Evolutionary conservation across 2,329 filamentous ascomycete species (phyloP).

Genomic region (Plectosphaerella plurivora): DNA sequence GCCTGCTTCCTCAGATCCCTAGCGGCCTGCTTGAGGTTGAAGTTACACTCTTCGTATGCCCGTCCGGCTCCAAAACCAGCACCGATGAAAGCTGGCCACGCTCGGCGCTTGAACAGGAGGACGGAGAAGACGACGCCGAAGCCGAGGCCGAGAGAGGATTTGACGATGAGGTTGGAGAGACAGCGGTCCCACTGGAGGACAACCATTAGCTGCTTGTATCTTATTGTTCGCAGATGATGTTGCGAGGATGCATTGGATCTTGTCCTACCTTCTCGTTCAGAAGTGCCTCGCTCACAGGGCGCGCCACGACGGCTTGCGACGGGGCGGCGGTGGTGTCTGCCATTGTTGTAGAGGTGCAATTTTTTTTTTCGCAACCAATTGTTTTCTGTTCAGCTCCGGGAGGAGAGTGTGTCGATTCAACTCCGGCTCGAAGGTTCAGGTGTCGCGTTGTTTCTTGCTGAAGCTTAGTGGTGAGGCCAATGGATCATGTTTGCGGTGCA

Average conservation of each 20-base stretch:
- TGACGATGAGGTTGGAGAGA: slow-evolving; percentile 94
- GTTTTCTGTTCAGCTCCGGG: background rate
- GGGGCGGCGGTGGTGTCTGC: slow-evolving; percentile 49
- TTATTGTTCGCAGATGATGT: slow-evolving; percentile 1
- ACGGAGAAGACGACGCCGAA: slow-evolving; percentile 99
- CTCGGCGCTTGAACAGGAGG: slow-evolving; percentile 93
- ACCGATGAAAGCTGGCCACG: slow-evolving; percentile 95
- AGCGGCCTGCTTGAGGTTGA: slow-evolving; percentile 60
- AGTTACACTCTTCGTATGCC: slow-evolving; percentile 98
- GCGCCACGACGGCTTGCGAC: slow-evolving; percentile 61
- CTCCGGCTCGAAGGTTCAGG: slow-evolving; percentile 9
- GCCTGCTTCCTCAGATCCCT: slow-evolving; percentile 52
- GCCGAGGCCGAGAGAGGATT: slow-evolving; percentile 89
- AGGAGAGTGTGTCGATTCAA: slow-evolving; percentile 8
- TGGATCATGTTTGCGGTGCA: too few relatives aligned
- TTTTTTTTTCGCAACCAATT: slow-evolving; percentile 14
- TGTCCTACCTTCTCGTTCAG: slow-evolving; percentile 92
- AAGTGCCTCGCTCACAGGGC: slow-evolving; percentile 94
- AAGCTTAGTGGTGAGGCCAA: background rate
- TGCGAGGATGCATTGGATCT: background rate
- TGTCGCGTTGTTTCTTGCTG: slow-evolving; percentile 8
- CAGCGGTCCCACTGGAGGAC: slow-evolving; percentile 86
- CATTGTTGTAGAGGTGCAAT: slow-evolving; percentile 34
- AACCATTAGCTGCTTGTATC: slow-evolving; percentile 11
- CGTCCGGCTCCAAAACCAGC: slow-evolving; percentile 92